Base-by-base conservation (phyloP, 495 filamentous ascomycete genomes). In the Hypoxylon intermedium region DNA sequence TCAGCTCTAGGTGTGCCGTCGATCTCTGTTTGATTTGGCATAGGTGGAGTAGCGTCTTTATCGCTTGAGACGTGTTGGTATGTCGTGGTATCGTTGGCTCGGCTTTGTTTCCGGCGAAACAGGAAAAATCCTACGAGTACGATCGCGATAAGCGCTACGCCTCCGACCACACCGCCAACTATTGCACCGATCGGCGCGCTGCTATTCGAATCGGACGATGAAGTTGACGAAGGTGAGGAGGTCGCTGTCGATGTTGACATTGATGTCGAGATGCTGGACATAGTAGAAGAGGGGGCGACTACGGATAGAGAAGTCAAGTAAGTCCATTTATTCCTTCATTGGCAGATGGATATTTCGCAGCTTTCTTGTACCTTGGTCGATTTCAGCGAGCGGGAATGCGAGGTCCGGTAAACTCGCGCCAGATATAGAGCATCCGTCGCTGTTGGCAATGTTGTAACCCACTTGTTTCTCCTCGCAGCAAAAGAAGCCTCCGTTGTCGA, bases 401-500 rank as follows among this genome's bases (percentile, higher is more conserved):
- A 28, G 31, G 4, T 55, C 44, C 21, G 56, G 56, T 7, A 65
- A 1, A 11, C 33, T 31, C 7, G 30, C 36, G 23, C 56, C 61
- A 0, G 61, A 65, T 12, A 0, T 24, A n/a, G 45, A 55, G 33
- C 61, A 65, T 3, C 61, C 61, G 30, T 65, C 45, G 23, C 49
- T 23, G 15, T 33, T 24, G n/a, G 30, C 4, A 3, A 16, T 21
- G 19, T 60, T 52, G 15, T 55, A 65, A 5, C 61, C 61, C 7
- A 65, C 57, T 37, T 60, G 45, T 2, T 44, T 42, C 9, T 21
- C 30, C 21, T 54, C 56, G 56, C 61, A 65, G 45, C 61, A 65
- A 31, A 65, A 65, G 24, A 44, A 60, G 12, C 61, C 61, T 6
- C 0, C 38, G 13, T 65, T 65, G 13, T 65, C 56, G 20, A 45